These are phyloP conservation scores for Bryum argenteum DNA, from an alignment of 225 moss, liverwort and hornwort species.

Conservation along the genomic window DNA sequence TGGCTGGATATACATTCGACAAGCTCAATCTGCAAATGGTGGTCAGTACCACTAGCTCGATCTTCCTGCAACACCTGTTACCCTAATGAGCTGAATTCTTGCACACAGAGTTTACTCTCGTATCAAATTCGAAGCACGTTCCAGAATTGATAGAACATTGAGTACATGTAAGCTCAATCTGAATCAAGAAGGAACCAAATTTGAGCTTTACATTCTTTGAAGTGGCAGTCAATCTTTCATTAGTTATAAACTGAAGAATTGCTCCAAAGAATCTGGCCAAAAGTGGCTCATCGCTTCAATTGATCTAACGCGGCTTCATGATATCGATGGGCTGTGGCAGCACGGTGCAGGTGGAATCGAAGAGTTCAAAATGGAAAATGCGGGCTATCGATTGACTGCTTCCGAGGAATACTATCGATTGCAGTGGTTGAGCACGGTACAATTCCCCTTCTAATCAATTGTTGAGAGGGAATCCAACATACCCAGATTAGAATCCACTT, in stretches of 20 bases:
- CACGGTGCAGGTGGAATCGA: conserved; percentile 66
- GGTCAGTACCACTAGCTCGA: conserved; percentile 33
- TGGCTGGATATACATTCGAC: conserved; percentile 72
- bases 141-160: too few relatives aligned
- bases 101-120: too few relatives aligned
- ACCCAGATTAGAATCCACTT: background rate
- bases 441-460: background rate
- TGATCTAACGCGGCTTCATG: background rate
- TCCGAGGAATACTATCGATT: conserved; percentile 69
- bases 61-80: too few relatives aligned
- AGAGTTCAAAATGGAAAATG: conserved; percentile 67
- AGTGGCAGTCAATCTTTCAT: too few relatives aligned
- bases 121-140: too few relatives aligned
- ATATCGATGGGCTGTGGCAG: conserved; percentile 37
- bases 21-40: conserved; percentile 71
- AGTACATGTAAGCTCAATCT: too few relatives aligned
- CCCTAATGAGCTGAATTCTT: too few relatives aligned
- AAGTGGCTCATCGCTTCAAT: background rate
- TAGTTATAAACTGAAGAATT: background rate
- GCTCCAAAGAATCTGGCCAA: background rate
- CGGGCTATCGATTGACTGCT: conserved; percentile 69
- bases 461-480: background rate
- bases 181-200: too few relatives aligned
- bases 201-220: too few relatives aligned
- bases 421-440: conserved; percentile 73